phyloP scores from a whole-genome alignment of 176 grass and related monocot species.

The Avena insularis region DNA sequence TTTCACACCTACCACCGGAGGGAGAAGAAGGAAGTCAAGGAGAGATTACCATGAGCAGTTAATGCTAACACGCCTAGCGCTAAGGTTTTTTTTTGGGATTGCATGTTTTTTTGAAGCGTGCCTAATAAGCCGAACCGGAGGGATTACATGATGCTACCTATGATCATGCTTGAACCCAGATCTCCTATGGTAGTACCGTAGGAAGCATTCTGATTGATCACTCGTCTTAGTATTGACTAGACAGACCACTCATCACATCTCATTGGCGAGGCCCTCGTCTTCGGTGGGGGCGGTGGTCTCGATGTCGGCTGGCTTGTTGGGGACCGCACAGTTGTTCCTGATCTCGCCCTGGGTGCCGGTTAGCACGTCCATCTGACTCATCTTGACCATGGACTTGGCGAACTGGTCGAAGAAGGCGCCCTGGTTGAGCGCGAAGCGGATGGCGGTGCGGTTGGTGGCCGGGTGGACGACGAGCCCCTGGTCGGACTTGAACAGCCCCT shows the following conservation, averaged over 20 bases:
- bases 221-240: too few species aligned
- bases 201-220: too few species aligned
- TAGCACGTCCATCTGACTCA: conserved; percentile 52
- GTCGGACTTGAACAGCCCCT: conserved; percentile 57
- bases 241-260: not conserved
- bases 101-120: too few species aligned
- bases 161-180: too few species aligned
- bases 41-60: too few species aligned
- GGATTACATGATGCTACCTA: too few species aligned
- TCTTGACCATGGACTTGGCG: conserved; percentile 46
- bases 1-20: too few species aligned
- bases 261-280: not conserved
- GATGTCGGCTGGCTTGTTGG: conserved; percentile 3
- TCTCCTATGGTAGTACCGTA: too few species aligned
- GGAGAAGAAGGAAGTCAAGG: too few species aligned
- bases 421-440: conserved; percentile 43
- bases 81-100: too few species aligned
- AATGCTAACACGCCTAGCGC: too few species aligned
- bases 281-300: not conserved
- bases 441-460: conserved; percentile 29
- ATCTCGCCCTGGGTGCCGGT: conserved; percentile 54
- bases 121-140: too few species aligned
- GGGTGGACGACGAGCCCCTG: conserved; percentile 43
- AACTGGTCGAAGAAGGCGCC: conserved; percentile 59
- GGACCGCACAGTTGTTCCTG: conserved; percentile 35